Evolutionary conservation across 805 yeast genomes (phyloP), one percentile per base, ranked within the genome.

Genomic region (Yarrowia sp.): DNA sequence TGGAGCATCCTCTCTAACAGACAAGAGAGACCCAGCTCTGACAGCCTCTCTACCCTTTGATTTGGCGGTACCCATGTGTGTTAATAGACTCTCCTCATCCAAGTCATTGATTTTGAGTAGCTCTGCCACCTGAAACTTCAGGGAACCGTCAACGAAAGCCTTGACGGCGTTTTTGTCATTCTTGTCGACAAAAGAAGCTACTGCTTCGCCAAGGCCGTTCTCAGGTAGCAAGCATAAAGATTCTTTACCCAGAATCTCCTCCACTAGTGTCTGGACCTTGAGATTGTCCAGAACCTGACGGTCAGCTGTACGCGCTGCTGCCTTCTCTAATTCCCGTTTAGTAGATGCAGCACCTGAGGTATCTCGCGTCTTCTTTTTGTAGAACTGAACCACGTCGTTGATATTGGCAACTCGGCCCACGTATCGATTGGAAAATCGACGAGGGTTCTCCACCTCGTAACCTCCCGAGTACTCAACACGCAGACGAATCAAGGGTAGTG

Each of bases 391-490:
- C 9, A 92, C 90, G 70, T 92, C 96, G 70, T 90, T 87, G n/a
- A 87, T 85, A 73, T 95, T 95, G 4, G 98, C 99, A 1, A 93
- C 95, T 67, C 80, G 81, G 0, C 97, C 97, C 6, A 89, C 96
- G 79, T 93, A 95, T 70, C 90, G 79, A 71, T 92, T 91, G 16
- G 97, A 90, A 68, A 95, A 90, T 67, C 97, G 78, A 62, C 96
- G 80, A 0, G 96, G 89, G 71, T 92, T 93, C 71, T 92, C 98
- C 17, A 95, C 91, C 69, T 92, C 97, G 71, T 83, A 93, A 4
- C 92, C 96, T 1, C 96, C 97, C 22, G 90, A 80, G 70, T 93
- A 93, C 69, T 95, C 98, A 0, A 92, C 97, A 36, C 92, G 79
- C 17, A 95, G 74, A 52, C 99, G 78, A 4, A 95, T 79, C 56